phyloP scores from a whole-genome alignment of 805 yeast genomes.

The Diddensiella transvaalensis region DNA sequence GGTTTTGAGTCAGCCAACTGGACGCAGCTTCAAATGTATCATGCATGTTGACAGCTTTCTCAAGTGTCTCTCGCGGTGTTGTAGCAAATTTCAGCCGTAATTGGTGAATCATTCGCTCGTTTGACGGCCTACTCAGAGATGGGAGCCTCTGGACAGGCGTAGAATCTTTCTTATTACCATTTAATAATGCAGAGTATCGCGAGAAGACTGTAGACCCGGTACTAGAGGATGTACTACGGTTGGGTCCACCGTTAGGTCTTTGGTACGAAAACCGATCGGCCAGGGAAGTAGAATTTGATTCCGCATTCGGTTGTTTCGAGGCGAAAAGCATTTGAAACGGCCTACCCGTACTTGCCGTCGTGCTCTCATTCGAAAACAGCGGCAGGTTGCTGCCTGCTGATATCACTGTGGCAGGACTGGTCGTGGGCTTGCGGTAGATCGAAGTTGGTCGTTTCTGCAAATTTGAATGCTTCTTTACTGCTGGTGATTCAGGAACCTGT shows the following conservation, averaged over 20 bases:
- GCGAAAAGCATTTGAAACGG: conserved; percentile 18
- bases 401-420: background rate
- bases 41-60: conserved; percentile 21
- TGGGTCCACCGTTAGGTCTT: background rate
- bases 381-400: background rate
- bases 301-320: background rate
- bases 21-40: conserved; percentile 35
- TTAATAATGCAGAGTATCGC: conserved; percentile 13
- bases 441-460: conserved; percentile 19
- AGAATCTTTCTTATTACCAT: conserved; percentile 6
- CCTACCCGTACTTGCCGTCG: background rate
- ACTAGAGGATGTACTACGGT: conserved; percentile 1
- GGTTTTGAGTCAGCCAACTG: conserved; percentile 27
- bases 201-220: conserved; percentile 12
- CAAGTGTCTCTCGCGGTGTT: conserved; percentile 9
- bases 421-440: conserved; percentile 6
- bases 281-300: conserved; percentile 1
- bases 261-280: conserved; percentile 17
- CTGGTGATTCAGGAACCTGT: conserved; percentile 20
- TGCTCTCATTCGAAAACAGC: background rate
- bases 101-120: background rate
- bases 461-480: background rate
- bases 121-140: background rate
- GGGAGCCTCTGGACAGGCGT: conserved; percentile 1
- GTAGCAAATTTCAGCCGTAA: conserved; percentile 4